A percentile compares a stretch with the other conserved stretches of the same genome.
These are phyloP conservation scores for Sporormia fimetaria DNA, from an alignment of 495 filamentous ascomycete genomes.

Conservation along the genomic window DNA sequence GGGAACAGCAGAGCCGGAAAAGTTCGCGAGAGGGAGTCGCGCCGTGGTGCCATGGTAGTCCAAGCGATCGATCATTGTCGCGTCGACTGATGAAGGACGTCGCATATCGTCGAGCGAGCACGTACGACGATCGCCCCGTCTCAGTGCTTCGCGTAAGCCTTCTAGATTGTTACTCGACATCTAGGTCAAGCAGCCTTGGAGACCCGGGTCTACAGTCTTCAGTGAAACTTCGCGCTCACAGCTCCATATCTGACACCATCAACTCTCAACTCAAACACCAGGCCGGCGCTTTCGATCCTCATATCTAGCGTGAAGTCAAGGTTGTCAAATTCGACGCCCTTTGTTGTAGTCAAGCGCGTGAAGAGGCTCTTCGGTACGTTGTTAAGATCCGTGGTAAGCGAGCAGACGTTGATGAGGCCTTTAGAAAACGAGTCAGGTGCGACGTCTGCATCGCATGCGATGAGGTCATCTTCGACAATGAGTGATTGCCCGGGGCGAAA, in stretches of 20 bases:
- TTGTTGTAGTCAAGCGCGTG: slow-evolving; percentile 56
- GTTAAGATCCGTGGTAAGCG: slow-evolving; percentile 61
- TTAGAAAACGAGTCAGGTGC: slow-evolving; percentile 40
- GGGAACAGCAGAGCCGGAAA: too few species aligned
- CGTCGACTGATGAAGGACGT: too few species aligned
- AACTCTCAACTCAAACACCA: slow-evolving; percentile 63
- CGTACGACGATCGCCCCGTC: too few species aligned
- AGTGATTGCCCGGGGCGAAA: slow-evolving; percentile 56
- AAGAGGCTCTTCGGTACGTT: slow-evolving; percentile 56
- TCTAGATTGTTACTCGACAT: too few species aligned
- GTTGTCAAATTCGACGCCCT: slow-evolving; percentile 62
- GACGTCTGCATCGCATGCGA: slow-evolving; percentile 53
- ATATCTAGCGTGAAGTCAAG: slow-evolving; percentile 66
- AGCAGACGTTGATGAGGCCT: slow-evolving; percentile 54
- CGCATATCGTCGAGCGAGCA: too few species aligned
- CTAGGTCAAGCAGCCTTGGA: too few species aligned
- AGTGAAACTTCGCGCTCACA: slow-evolving; percentile 62
- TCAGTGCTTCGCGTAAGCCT: too few species aligned
- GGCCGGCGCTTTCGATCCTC: slow-evolving; percentile 58
- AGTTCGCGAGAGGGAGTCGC: too few species aligned
- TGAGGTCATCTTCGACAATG: slow-evolving; percentile 61
- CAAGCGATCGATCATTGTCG: too few species aligned
- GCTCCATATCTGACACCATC: slow-evolving; percentile 60
- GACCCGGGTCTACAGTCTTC: slow-evolving; percentile 6
- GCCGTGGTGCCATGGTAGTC: too few species aligned